phyloP scores from a whole-genome alignment of 2,329 filamentous ascomycete species.

The Peltaster fructicola region DNA sequence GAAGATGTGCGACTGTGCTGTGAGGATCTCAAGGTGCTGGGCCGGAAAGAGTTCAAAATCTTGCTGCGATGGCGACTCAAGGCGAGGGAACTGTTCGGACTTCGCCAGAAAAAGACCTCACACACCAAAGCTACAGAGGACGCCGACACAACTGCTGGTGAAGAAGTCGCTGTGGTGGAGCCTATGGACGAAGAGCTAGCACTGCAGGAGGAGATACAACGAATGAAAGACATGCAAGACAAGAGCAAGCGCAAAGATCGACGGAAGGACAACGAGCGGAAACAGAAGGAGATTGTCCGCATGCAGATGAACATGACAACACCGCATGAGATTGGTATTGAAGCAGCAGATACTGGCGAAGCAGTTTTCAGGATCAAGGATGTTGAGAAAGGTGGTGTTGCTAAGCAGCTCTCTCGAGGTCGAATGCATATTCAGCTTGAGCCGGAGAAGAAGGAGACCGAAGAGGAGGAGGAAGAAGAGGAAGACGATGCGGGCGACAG shows the following conservation, averaged over 20 bases:
- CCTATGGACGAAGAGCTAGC: constrained; percentile 88
- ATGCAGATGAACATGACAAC: constrained; percentile 96
- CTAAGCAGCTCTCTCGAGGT: constrained; percentile 50
- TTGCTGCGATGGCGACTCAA: constrained; percentile 78
- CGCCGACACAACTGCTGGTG: constrained; percentile 21
- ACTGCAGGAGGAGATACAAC: constrained; percentile 74
- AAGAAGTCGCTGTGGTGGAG: constrained; percentile 61
- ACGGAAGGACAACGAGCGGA: constrained; percentile 78
- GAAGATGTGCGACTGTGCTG: constrained; percentile 65
- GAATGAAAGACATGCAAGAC: constrained; percentile 61
- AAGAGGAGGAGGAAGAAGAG: constrained; percentile 36
- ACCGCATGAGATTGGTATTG: constrained; percentile 88
- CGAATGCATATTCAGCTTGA: constrained; percentile 56
- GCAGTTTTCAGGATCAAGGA: constrained; percentile 74
- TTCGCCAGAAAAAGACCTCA: constrained; percentile 54
- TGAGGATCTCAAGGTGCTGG: constrained; percentile 71
- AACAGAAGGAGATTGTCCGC: constrained; percentile 83
- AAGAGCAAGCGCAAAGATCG: constrained; percentile 66
- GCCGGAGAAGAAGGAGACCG: constrained; percentile 24
- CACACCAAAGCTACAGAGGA: constrained; percentile 18
- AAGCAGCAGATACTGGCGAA: constrained; percentile 44
- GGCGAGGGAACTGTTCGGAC: constrained; percentile 78
- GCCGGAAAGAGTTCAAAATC: constrained; percentile 84
- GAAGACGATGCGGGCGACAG: constrained; percentile 58
- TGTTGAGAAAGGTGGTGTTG: constrained; percentile 57